Evolutionary conservation across 2,329 filamentous ascomycete species (phyloP).

Genomic region (Aspergillus fructus): DNA sequence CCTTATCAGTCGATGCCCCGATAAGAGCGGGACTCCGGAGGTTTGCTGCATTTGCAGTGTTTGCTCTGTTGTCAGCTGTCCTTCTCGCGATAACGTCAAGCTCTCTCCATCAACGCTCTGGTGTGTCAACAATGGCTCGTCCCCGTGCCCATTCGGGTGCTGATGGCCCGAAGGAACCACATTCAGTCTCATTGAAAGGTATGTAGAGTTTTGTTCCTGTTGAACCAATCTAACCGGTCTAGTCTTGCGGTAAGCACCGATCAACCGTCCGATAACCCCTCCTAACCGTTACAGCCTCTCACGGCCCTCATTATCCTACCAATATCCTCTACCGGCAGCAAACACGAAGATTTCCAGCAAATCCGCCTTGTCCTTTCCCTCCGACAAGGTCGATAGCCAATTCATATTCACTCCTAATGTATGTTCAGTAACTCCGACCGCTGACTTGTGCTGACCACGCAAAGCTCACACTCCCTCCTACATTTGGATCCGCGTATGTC

Average conservation of each 20-base stretch:
- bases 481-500: conserved; percentile 92
- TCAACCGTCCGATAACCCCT: neutral
- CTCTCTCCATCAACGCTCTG: neutral
- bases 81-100: conserved; percentile 10
- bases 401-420: conserved; percentile 60
- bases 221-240: conserved; percentile 21
- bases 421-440: conserved; percentile 13
- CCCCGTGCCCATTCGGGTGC: conserved; percentile 43
- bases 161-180: conserved; percentile 65
- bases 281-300: conserved; percentile 63
- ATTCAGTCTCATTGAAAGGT: conserved; percentile 75
- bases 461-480: conserved; percentile 76
- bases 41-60: conserved; percentile 28
- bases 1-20: neutral
- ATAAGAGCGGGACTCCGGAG: conserved; percentile 14
- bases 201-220: conserved; percentile 15
- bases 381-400: conserved; percentile 45
- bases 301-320: conserved; percentile 55
- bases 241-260: conserved; percentile 40
- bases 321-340: conserved; percentile 46
- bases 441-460: conserved; percentile 13
- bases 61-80: conserved; percentile 21
- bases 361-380: conserved; percentile 74
- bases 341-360: conserved; percentile 54
- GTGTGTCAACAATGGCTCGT: conserved; percentile 38